Evolutionary conservation across 495 filamentous ascomycete species (phyloP).

Genomic region (Aspergillus conjunctus): DNA sequence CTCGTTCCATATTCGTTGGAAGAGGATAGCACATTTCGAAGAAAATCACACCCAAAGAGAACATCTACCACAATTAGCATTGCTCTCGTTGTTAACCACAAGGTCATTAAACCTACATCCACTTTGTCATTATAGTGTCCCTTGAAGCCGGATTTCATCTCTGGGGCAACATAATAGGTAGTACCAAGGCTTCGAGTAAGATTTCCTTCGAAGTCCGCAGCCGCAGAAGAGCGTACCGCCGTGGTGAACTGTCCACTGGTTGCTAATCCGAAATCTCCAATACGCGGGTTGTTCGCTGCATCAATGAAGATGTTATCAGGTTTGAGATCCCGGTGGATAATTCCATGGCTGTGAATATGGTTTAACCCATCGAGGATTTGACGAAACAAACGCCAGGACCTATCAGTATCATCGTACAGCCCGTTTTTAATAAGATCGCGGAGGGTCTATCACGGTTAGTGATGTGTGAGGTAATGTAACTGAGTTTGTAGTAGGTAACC

Average conservation of each 20-base stretch:
- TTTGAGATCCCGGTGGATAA: conserved; percentile 97
- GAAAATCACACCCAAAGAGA: conserved; percentile 94
- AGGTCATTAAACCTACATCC: conserved; percentile 60
- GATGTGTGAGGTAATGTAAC: conserved; percentile 5
- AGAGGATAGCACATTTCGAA: conserved; percentile 94
- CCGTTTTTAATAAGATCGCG: conserved; percentile 85
- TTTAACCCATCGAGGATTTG: conserved; percentile 89
- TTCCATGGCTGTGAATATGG: conserved; percentile 87
- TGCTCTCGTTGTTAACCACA: background rate
- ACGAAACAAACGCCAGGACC: conserved; percentile 86
- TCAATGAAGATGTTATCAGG: conserved; percentile 99
- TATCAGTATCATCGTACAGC: conserved; percentile 68
- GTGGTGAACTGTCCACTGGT: conserved; percentile 77
- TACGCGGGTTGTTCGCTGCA: conserved; percentile 81
- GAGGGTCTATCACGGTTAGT: conserved; percentile 62
- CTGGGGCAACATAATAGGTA: conserved; percentile 90
- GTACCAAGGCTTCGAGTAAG: conserved; percentile 93
- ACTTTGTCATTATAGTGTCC: conserved; percentile 90
- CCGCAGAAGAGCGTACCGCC: conserved; percentile 48
- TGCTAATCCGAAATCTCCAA: conserved; percentile 94
- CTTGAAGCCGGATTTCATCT: conserved; percentile 70
- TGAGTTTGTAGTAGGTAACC: conserved; percentile 26
- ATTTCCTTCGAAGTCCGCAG: conserved; percentile 53
- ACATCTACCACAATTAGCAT: conserved; percentile 64
- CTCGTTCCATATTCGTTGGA: conserved; percentile 85